Conservation (phyloP, 495 filamentous ascomycete genomes). For the Annulohypoxylon stygium region DNA sequence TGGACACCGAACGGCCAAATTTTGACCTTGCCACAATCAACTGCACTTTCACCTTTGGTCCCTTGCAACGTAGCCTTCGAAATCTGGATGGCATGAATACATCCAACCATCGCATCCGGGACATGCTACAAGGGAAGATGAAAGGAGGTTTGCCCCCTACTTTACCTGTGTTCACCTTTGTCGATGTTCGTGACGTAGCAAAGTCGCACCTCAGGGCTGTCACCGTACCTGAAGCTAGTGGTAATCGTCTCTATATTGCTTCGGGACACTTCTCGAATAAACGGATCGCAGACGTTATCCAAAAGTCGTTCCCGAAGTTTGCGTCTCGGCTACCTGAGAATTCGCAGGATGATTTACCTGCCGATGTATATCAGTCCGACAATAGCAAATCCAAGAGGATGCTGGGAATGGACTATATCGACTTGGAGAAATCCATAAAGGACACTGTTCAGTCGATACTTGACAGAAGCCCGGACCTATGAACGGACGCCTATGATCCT, state of each 20-base stretch:
- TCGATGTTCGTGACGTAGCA: constrained; percentile 66
- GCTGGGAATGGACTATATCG: constrained; percentile 56
- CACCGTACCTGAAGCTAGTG: constrained; percentile 54
- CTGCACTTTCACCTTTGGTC: constrained; percentile 61
- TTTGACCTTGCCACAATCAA: constrained; percentile 62
- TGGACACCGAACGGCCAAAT: constrained; percentile 46
- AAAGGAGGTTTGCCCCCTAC: constrained; percentile 49
- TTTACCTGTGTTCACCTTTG: constrained; percentile 61
- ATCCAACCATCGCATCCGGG: constrained; percentile 61
- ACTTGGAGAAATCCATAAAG: constrained; percentile 53
- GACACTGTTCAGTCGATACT: constrained; percentile 57
- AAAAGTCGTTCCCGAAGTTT: constrained; percentile 44
- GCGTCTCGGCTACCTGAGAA: constrained; percentile 45
- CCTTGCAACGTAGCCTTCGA: constrained; percentile 53
- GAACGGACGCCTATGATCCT: background rate
- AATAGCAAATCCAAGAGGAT: constrained; percentile 51
- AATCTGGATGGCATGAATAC: constrained; percentile 55
- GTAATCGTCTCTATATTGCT: constrained; percentile 61
- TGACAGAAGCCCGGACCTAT: background rate
- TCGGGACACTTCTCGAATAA: constrained; percentile 59
- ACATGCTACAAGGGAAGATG: constrained; percentile 55
- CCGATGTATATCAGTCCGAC: constrained; percentile 56
- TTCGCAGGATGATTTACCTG: constrained; percentile 54
- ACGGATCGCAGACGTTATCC: constrained; percentile 53
- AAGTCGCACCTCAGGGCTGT: constrained; percentile 56